Conservation (phyloP, 1,284 basidiomycete species). For the Trichosporon sp. region DNA sequence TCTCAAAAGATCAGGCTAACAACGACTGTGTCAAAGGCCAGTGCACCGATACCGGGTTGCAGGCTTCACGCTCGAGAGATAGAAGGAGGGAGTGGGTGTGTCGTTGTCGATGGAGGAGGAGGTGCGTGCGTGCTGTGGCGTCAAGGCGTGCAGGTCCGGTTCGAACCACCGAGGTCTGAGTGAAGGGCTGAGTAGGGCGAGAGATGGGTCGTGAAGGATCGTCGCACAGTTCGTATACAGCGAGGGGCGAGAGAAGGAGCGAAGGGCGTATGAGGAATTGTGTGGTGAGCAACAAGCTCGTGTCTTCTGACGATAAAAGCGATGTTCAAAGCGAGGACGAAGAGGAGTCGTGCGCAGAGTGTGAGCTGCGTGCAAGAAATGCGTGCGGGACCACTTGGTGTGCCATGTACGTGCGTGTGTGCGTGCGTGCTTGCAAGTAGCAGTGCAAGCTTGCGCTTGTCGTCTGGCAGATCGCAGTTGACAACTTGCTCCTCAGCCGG, state of each 20-base stretch:
- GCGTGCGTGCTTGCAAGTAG: not conserved
- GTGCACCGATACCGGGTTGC: not conserved
- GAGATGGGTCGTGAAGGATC: not conserved
- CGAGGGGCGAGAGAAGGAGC: not conserved
- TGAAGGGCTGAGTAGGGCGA: not conserved
- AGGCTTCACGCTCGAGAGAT: no score
- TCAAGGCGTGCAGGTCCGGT: not conserved
- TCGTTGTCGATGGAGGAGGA: not conserved
- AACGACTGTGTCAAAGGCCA: not conserved
- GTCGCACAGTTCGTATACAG: not conserved
- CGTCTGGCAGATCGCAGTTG: constrained; percentile 1
- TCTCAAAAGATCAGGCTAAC: not conserved
- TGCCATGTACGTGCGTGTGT: not conserved
- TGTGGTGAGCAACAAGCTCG: not conserved
- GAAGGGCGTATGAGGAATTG: not conserved
- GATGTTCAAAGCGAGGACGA: not conserved
- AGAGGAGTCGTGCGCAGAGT: not conserved
- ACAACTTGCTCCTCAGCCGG: not conserved
- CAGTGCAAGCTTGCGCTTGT: not conserved
- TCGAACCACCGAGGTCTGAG: not conserved
- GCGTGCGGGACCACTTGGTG: not conserved
- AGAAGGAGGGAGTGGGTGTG: no score
- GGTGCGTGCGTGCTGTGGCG: constrained; percentile 1
- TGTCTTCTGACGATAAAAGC: not conserved
- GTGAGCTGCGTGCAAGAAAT: not conserved